Percentiles rank a stretch among this genome's conserved stretches.
phyloP scores from a whole-genome alignment of 1,139 yeast genomes.

The Arxiozyma heterogenica region DNA sequence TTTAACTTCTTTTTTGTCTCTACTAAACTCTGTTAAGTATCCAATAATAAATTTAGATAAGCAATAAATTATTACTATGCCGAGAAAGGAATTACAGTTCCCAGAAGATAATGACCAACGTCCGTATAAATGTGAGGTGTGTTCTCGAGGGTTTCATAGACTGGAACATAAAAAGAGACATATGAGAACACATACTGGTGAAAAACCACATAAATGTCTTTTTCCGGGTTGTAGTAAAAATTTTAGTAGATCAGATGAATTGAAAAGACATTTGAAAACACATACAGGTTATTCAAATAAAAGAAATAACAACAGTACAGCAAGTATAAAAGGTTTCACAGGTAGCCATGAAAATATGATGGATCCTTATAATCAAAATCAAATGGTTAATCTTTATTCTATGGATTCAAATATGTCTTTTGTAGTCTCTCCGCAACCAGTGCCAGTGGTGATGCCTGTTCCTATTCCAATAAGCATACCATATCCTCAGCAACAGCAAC shows the following conservation, averaged over 20 bases:
- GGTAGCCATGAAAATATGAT: neutral
- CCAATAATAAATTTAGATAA: neutral
- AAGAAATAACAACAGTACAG: neutral
- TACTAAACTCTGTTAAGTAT: neutral
- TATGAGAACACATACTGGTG: conserved; percentile 92
- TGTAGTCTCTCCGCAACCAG: conserved; percentile 4
- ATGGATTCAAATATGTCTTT: conserved; percentile 4
- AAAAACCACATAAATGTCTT: conserved; percentile 82
- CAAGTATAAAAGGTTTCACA: neutral
- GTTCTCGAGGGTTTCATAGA: conserved; percentile 86
- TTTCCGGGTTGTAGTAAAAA: conserved; percentile 82
- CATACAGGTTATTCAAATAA: conserved; percentile 34
- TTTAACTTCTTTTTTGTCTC: neutral
- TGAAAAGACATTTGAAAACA: conserved; percentile 80
- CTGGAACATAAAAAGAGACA: conserved; percentile 93
- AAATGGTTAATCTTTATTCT: conserved; percentile 3
- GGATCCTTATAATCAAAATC: neutral
- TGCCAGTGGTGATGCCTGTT: conserved; percentile 5
- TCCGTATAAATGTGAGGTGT: conserved; percentile 86
- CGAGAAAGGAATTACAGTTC: conserved; percentile 9
- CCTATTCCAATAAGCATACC: conserved; percentile 2
- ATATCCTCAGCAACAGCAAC: neutral
- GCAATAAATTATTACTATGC: conserved; percentile 1
- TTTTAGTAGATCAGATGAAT: conserved; percentile 81
- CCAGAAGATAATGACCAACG: conserved; percentile 25